Conservation (phyloP, 2,329 filamentous ascomycete genomes). For the Fusarium brevicatenulatum region DNA sequence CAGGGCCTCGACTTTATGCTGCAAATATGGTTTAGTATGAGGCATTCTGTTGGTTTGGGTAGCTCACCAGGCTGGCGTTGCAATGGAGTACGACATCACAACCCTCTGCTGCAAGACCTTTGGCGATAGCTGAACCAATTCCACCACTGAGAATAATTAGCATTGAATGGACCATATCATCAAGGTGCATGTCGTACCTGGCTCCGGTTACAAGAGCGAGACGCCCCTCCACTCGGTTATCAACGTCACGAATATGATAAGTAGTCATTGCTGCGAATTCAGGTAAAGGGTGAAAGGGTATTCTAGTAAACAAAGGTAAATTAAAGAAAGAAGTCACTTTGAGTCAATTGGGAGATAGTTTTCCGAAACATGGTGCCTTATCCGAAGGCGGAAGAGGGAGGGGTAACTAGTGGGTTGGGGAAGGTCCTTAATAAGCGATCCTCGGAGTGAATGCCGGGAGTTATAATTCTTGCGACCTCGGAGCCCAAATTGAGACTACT, state of each 20-base stretch:
- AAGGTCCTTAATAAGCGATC: background rate
- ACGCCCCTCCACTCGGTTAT: constrained; percentile 21
- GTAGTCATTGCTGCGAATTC: background rate
- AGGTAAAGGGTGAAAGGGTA: accelerated
- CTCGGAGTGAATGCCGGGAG: constrained; percentile 17
- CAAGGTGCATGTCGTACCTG: background rate
- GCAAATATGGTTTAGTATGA: background rate
- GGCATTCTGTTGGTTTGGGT: accelerated
- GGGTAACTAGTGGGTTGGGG: constrained; percentile 4
- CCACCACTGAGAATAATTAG: constrained; percentile 8
- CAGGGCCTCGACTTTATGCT: constrained; percentile 25
- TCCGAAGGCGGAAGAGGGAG: constrained; percentile 16
- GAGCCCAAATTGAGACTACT: accelerated
- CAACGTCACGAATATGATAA: constrained; percentile 18
- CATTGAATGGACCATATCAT: too few relatives aligned
- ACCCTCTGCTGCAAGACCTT: constrained; percentile 17
- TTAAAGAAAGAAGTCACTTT: too few relatives aligned
- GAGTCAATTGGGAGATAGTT: background rate
- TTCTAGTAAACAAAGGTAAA: accelerated
- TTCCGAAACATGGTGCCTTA: constrained; percentile 4
- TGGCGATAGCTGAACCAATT: constrained; percentile 23
- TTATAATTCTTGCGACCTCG: background rate
- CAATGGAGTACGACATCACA: constrained; percentile 32
- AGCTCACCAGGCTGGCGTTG: constrained; percentile 14
- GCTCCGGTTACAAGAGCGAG: constrained; percentile 30